Conservation (phyloP, 768 basidiomycete genomes). For the Tricholoma sp. region DNA sequence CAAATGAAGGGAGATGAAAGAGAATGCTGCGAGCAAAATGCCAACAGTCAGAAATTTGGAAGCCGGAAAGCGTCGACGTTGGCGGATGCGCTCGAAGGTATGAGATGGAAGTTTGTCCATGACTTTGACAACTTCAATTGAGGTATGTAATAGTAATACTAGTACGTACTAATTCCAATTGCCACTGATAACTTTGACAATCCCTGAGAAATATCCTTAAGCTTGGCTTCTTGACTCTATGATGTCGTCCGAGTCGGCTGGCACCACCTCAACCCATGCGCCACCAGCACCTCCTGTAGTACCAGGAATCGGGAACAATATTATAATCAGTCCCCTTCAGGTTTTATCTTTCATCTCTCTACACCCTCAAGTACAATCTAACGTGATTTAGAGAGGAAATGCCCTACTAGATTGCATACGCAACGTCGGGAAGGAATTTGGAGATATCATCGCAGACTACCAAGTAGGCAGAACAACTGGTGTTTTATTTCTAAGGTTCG, state of each 20-base stretch:
- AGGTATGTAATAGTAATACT: too few relatives aligned
- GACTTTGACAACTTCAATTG: background rate
- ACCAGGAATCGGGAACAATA: slow-evolving; percentile 59
- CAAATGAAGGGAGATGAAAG: slow-evolving; percentile 20
- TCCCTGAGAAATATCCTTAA: too few relatives aligned
- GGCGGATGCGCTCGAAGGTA: slow-evolving; percentile 1
- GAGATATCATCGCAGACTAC: slow-evolving; percentile 90
- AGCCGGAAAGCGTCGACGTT: background rate
- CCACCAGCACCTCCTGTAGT: slow-evolving; percentile 52
- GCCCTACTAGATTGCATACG: slow-evolving; percentile 83
- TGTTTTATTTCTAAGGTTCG: slow-evolving; percentile 85
- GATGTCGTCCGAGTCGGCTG: slow-evolving; percentile 6
- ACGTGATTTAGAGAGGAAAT: slow-evolving; percentile 65
- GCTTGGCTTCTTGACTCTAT: slow-evolving; percentile 13
- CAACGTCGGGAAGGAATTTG: slow-evolving; percentile 90
- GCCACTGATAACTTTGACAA: too few relatives aligned
- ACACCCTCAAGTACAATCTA: background rate
- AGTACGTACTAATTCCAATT: too few relatives aligned
- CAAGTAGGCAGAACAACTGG: slow-evolving; percentile 94
- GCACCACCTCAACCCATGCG: slow-evolving; percentile 16
- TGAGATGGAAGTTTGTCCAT: slow-evolving; percentile 33
- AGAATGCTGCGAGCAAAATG: slow-evolving; percentile 9
- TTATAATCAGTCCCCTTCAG: slow-evolving; percentile 60
- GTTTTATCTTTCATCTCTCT: slow-evolving; percentile 20
- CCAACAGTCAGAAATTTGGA: slow-evolving; percentile 3